These are phyloP conservation scores for Raphanus hybrid DNA, from an alignment of 441 rosid species.

Conservation along the genomic window DNA sequence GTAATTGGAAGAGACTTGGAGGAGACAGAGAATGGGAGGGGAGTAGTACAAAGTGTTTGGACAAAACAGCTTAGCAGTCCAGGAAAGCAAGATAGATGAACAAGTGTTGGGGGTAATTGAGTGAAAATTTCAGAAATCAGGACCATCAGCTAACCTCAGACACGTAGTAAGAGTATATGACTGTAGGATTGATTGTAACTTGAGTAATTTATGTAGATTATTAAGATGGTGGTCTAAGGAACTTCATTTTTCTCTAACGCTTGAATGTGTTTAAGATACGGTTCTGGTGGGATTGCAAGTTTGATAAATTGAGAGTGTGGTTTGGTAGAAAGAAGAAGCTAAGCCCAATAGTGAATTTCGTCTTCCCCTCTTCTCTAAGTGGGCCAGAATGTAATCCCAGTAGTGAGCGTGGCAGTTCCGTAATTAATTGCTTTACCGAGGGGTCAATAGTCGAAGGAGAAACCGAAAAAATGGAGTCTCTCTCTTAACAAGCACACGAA, in stretches of 20 bases:
- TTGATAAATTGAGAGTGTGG: background rate
- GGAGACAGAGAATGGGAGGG: constrained; percentile 91
- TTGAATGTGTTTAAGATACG: no score
- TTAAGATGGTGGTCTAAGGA: no score
- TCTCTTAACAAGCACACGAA: constrained; percentile 38
- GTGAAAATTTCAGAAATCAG: constrained; percentile 31
- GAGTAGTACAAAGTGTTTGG: constrained; percentile 66
- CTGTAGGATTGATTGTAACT: constrained; percentile 23
- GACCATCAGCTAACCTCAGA: constrained; percentile 30
- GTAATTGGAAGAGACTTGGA: constrained; percentile 60
- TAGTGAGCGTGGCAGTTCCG: constrained; percentile 2
- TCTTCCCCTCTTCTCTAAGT: background rate
- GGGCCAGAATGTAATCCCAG: constrained; percentile 17
- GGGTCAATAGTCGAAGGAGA: constrained; percentile 22
- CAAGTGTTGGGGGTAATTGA: constrained; percentile 70
- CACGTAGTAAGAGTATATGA: constrained; percentile 6
- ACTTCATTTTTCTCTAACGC: no score
- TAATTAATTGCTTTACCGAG: background rate
- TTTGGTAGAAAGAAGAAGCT: constrained; percentile 12
- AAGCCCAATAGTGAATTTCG: background rate
- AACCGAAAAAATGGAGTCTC: constrained; percentile 15
- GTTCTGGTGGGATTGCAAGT: no score
- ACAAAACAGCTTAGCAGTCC: constrained; percentile 56
- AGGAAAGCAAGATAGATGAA: constrained; percentile 60
- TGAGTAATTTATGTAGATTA: background rate